phyloP scores from a whole-genome alignment of 495 filamentous ascomycete species.

The Penicillium verhagenii region DNA sequence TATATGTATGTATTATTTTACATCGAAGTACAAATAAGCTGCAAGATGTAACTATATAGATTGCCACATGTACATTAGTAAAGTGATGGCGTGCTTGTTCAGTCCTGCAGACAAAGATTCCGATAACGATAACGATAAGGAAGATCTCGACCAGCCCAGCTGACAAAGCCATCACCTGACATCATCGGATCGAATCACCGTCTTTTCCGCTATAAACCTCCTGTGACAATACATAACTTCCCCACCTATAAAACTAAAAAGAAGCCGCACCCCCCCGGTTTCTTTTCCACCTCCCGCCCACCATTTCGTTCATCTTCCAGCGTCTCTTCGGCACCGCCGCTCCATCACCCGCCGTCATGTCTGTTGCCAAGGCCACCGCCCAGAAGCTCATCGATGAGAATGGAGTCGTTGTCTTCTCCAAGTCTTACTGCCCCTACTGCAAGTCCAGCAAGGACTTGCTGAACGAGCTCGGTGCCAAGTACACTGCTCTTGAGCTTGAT shows the following conservation, averaged over 20 bases:
- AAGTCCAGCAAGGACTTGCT: constrained; percentile 72
- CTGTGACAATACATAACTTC: constrained; percentile 1
- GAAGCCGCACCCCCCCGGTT: constrained; percentile 13
- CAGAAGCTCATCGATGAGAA: constrained; percentile 89
- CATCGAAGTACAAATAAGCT: too few species aligned
- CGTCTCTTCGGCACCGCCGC: constrained; percentile 67
- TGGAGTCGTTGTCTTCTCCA: constrained; percentile 91
- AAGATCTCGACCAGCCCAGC: background rate
- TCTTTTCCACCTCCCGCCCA: constrained; percentile 41
- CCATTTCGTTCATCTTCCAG: constrained; percentile 73
- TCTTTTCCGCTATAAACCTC: background rate
- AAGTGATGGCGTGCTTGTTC: background rate
- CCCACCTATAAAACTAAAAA: constrained; percentile 9
- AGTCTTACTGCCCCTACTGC: constrained; percentile 98
- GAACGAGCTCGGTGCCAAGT: constrained; percentile 67
- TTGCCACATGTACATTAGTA: too few species aligned
- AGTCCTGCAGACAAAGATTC: background rate
- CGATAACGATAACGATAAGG: background rate
- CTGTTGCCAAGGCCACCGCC: constrained; percentile 82
- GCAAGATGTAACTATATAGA: too few species aligned
- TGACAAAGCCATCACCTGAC: constrained; percentile 29
- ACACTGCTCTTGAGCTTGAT: constrained; percentile 77
- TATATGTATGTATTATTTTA: too few species aligned
- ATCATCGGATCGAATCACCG: constrained; percentile 26
- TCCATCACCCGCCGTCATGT: constrained; percentile 63